Base-by-base conservation (phyloP, 2,329 filamentous ascomycete genomes). In the Fusarium hainanense region DNA sequence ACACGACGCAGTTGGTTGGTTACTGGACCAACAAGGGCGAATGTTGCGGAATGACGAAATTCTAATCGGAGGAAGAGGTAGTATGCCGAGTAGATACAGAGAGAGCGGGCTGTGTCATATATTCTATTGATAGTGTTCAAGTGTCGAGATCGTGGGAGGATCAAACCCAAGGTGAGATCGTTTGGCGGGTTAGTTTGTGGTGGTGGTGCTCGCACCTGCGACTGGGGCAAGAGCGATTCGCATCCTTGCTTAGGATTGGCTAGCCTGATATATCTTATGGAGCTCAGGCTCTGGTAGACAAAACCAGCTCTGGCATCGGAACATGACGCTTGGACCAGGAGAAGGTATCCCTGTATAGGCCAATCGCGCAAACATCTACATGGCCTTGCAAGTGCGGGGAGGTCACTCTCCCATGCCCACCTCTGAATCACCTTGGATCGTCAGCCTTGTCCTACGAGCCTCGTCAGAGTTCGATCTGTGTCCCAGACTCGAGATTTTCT, bases 191-290 rank as follows among this genome's bases (percentile, higher is more conserved):
- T 58, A 62, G 61, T 66, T 70, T 59, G 71, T 70, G 70, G 54
- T 64, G 54, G 28, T 69, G 63, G 61, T 66, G 55, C 67, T 72
- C 55, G 58, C 63, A 58, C 65, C 68, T 66, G 54, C 63, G 56
- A 66, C 63, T 69, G 72, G 68, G 70, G 72, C 63, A 56, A 50
- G 54, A 72, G 66, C 58, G 54, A 72, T 67, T 74, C 63, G 54
- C 50, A 50, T 62, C 21, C 49, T 54, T n/a, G 13, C 7, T 23
- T 20, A 23, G 56, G 56, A 74, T 74, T 74, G 71, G 71, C 32
- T 54, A 60, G 70, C 34, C 49, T 47, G 48, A 41, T 54, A 30
- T 48, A 32, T 25, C 25, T 48, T 40, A 63, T 56, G 63, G 69
- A 68, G 63, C 56, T 47, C 54, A 59, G 60, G 56, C 66, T 73